Evolutionary conservation across 176 grass and related monocot species (phyloP).

Genomic region (Elymus sibiricus): DNA sequence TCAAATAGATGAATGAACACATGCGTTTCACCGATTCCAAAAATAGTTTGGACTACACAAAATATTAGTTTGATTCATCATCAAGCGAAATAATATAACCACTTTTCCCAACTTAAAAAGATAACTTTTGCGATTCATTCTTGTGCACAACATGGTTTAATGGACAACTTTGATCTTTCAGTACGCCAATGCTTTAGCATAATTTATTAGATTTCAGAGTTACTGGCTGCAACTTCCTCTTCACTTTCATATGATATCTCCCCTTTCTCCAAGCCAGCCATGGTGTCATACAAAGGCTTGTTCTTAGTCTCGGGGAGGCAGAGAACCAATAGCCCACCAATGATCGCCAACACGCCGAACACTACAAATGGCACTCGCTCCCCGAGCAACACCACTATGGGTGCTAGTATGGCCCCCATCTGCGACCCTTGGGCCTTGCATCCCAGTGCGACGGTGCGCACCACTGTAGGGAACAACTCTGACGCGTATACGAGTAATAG

Average conservation of each 20-base stretch:
- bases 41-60: too few relatives aligned
- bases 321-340: slow-evolving; percentile 44
- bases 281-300: slow-evolving; percentile 74
- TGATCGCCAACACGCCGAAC: slow-evolving; percentile 55
- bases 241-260: slow-evolving; percentile 40
- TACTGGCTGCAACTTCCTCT: neutral
- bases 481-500: slow-evolving; percentile 71
- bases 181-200: too few relatives aligned
- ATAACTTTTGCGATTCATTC: too few relatives aligned
- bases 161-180: too few relatives aligned
- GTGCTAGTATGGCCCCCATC: slow-evolving; percentile 78
- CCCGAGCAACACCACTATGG: slow-evolving; percentile 67
- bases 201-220: neutral
- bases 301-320: slow-evolving; percentile 84
- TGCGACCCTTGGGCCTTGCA: slow-evolving; percentile 51
- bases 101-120: too few relatives aligned
- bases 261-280: slow-evolving; percentile 68
- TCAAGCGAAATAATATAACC: too few relatives aligned
- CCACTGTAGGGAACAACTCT: slow-evolving; percentile 89
- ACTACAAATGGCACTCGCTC: slow-evolving; percentile 61
- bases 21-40: too few relatives aligned
- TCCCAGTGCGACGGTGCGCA: slow-evolving; percentile 66
- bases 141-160: too few relatives aligned
- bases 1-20: too few relatives aligned
- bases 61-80: too few relatives aligned